A percentile compares a stretch with the other conserved stretches of the same genome.
These are phyloP conservation scores for Saxophila tyrrhenica DNA, from an alignment of 495 filamentous ascomycete genomes.

Conservation along the genomic window DNA sequence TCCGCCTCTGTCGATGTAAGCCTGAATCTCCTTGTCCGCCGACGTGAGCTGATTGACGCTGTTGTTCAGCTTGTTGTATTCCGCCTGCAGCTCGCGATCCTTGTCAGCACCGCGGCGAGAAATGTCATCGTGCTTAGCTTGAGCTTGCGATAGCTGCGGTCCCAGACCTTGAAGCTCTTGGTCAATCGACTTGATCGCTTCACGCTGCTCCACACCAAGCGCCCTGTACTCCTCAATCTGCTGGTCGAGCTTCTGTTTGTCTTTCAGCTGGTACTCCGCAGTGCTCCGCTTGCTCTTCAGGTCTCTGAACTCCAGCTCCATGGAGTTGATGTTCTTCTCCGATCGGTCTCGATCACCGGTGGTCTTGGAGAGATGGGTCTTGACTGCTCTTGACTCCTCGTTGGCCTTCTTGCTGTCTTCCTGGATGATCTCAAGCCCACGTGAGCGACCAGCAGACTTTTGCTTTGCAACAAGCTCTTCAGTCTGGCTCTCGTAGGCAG, in stretches of 20 bases:
- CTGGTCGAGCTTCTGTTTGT: constrained; percentile 53
- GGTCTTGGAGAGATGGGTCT: constrained; percentile 51
- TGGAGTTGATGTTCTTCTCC: constrained; percentile 49
- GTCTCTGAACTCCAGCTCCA: constrained; percentile 64
- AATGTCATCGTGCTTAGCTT: constrained; percentile 62
- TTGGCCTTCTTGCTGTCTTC: constrained; percentile 54
- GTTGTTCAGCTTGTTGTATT: constrained; percentile 55
- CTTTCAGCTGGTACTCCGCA: constrained; percentile 62
- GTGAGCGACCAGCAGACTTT: constrained; percentile 47
- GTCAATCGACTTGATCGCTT: constrained; percentile 54
- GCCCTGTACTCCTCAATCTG: constrained; percentile 63
- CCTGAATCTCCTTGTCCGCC: constrained; percentile 64
- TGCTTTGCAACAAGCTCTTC: constrained; percentile 60
- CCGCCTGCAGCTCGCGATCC: constrained; percentile 62
- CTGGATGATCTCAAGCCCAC: constrained; percentile 74
- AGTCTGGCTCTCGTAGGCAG: constrained; percentile 56
- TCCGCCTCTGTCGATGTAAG: constrained; percentile 68
- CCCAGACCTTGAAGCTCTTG: constrained; percentile 54
- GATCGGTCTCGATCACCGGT: constrained; percentile 57
- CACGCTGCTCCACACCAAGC: constrained; percentile 54
- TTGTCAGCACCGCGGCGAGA: constrained; percentile 56
- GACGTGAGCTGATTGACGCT: constrained; percentile 65
- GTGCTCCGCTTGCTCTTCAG: constrained; percentile 55
- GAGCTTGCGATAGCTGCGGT: constrained; percentile 63
- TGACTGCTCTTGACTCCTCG: constrained; percentile 55